Evolutionary conservation across 176 grass and related monocot species (phyloP), one percentile per base, ranked within the genome.

Genomic region (Oryza glaberrima): DNA sequence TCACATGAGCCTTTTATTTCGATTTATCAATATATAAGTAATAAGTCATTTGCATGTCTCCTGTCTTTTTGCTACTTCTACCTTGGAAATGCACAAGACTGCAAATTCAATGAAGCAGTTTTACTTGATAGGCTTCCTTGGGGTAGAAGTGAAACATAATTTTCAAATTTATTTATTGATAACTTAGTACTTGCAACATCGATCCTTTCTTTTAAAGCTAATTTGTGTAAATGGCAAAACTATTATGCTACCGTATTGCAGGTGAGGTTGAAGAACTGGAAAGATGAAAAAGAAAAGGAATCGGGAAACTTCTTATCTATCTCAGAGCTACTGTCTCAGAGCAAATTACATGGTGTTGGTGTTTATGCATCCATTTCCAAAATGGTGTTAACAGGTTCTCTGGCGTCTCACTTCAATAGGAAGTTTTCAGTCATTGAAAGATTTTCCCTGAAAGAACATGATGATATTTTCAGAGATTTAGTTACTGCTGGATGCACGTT

Each of bases 401-500:
- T 22, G 3, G 9, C 35, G 19, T 48, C 63, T 77, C 30, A 54
- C 67, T 43, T 41, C n/a, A 88, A 92, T 30, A 60, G 72, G 4
- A 23, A 81, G 4, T 72, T 67, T 15, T 49, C 83, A 56, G 70
- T 82, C 6, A 79, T 77, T 45, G 82, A 94, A n/a, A 89, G 20
- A 72, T 52, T 69, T 66, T 49, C 78, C 68, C 67, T 82, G 74
- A 82, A 75, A 82, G 67, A 73, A 65, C 58, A 87, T 28, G 76
- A 58, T 80, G 79, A 89, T 52, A 87, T 83, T 69, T 72, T 66
- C 16, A 68, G 79, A 87, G 74, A 82, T 83, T 83, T 91, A 68
- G 69, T 94, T 81, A 70, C 71, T 67, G 48, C 64, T 7, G 92
- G 92, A 22, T 94, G 92, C 84, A 91, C 84, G 81, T 48, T 94